These are phyloP conservation scores for Coniochaeta hoffmannii DNA, from an alignment of 2,329 filamentous ascomycete species.

Conservation along the genomic window DNA sequence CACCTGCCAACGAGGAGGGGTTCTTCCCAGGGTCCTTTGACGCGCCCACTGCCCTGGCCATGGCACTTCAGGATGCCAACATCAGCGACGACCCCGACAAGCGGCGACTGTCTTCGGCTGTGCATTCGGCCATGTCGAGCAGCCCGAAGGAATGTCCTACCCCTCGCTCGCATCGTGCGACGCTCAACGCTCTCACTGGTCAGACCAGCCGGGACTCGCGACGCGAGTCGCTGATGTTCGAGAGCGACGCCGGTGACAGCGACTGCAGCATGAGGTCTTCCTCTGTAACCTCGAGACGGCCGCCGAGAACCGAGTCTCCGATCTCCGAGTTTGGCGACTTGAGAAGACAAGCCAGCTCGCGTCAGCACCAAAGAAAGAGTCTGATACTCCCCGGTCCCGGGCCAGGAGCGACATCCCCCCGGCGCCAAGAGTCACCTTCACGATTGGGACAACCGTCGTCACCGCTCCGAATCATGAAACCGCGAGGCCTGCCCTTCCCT, in stretches of 20 bases:
- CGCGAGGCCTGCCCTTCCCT: constrained; percentile 53
- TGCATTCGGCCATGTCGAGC: constrained; percentile 75
- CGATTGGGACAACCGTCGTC: constrained; percentile 70
- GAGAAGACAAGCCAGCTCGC: constrained; percentile 66
- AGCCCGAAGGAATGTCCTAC: constrained; percentile 90
- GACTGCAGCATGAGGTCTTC: constrained; percentile 82
- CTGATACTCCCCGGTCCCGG: constrained; percentile 58
- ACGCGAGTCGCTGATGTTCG: constrained; percentile 69
- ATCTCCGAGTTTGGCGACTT: constrained; percentile 77
- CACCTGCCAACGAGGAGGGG: constrained; percentile 41
- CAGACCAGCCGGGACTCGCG: constrained; percentile 55
- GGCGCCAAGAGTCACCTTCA: constrained; percentile 82
- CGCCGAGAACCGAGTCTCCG: constrained; percentile 77
- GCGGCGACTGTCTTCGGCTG: constrained; percentile 46
- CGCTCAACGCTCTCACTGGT: constrained; percentile 47
- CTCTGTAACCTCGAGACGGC: constrained; percentile 61
- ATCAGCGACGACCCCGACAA: constrained; percentile 31
- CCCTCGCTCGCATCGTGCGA: constrained; percentile 70
- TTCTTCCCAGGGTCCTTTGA: constrained; percentile 53
- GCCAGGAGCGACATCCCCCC: constrained; percentile 62
- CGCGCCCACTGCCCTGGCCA: constrained; percentile 46
- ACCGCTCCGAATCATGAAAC: constrained; percentile 78
- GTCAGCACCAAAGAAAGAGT: constrained; percentile 80
- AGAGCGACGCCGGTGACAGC: constrained; percentile 78
- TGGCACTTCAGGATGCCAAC: constrained; percentile 41